Evolutionary conservation across 2,329 filamentous ascomycete genomes (phyloP).

Genomic region (Sarocladium kiliense): DNA sequence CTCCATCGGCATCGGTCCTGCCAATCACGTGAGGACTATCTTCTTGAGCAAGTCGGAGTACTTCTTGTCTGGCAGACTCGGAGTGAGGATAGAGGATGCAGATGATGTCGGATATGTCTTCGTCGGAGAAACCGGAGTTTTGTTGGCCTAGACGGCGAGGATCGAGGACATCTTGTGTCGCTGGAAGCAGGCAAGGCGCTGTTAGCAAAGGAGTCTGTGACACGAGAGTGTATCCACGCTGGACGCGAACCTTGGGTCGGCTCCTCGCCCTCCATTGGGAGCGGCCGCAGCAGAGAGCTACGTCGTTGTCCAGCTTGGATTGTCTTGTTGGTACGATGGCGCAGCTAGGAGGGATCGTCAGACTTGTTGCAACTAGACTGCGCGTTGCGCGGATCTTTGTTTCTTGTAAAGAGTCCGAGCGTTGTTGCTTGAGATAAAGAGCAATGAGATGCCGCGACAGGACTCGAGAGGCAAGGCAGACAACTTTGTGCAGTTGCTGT

Average conservation of each 20-base stretch:
- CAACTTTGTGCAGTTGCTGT: background rate
- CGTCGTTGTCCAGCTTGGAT: background rate
- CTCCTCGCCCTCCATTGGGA: slow-evolving; percentile 40
- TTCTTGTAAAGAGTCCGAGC: background rate
- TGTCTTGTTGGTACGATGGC: background rate
- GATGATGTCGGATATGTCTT: slow-evolving; percentile 82
- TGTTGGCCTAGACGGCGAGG: slow-evolving; percentile 73
- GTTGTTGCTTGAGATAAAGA: background rate
- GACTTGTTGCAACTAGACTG: too few relatives aligned
- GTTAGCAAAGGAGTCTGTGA: slow-evolving; percentile 8
- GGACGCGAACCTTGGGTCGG: slow-evolving; percentile 33
- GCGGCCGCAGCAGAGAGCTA: slow-evolving; percentile 22
- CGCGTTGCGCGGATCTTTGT: background rate
- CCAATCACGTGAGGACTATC: slow-evolving; percentile 45
- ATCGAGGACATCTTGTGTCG: slow-evolving; percentile 77
- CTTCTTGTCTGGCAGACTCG: slow-evolving; percentile 64
- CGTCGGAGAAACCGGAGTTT: slow-evolving; percentile 75
- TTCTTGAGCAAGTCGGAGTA: slow-evolving; percentile 46
- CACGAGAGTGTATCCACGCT: background rate
- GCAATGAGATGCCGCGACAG: background rate
- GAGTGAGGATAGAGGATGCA: slow-evolving; percentile 82
- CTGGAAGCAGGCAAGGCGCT: slow-evolving; percentile 28
- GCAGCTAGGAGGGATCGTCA: too few relatives aligned
- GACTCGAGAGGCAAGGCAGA: background rate
- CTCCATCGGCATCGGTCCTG: slow-evolving; percentile 42